These are phyloP conservation scores for Spathaspora girioi DNA, from an alignment of 805 yeast genomes.

Conservation along the genomic window DNA sequence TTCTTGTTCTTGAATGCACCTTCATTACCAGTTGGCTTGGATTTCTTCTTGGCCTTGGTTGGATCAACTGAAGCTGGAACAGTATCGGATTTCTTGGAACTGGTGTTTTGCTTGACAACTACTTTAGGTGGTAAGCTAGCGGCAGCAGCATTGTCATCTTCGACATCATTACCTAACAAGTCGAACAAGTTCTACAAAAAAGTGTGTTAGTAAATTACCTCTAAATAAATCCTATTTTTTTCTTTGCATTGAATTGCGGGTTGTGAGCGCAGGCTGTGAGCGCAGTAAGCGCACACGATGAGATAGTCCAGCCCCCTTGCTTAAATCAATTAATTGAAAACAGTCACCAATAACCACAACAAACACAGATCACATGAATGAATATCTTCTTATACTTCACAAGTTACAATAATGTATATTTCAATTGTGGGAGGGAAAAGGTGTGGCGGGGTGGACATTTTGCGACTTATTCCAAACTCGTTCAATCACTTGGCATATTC, in stretches of 20 bases:
- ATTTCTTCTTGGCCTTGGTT: conserved; percentile 70
- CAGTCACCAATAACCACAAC: neutral
- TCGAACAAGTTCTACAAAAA: conserved; percentile 65
- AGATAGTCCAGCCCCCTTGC: neutral
- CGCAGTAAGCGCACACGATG: conserved; percentile 1
- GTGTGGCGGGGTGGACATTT: too few relatives aligned
- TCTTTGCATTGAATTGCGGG: too few relatives aligned
- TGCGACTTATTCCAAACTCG: too few relatives aligned
- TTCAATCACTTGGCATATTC: too few relatives aligned
- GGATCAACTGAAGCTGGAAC: conserved; percentile 82
- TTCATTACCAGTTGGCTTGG: conserved; percentile 79
- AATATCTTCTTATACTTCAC: neutral
- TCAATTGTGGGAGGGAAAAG: too few relatives aligned
- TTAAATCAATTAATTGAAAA: neutral
- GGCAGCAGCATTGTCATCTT: conserved; percentile 69
- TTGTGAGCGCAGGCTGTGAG: neutral
- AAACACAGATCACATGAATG: too few relatives aligned
- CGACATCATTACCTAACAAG: conserved; percentile 86
- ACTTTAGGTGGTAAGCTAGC: conserved; percentile 62
- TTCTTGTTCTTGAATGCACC: conserved; percentile 75
- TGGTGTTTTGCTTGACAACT: conserved; percentile 74
- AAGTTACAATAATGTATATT: neutral
- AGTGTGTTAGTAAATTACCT: neutral
- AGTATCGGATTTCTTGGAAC: conserved; percentile 82
- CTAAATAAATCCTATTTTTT: too few relatives aligned